Conservation (phyloP, 768 basidiomycete species). For the Neoboletus magnificus region DNA sequence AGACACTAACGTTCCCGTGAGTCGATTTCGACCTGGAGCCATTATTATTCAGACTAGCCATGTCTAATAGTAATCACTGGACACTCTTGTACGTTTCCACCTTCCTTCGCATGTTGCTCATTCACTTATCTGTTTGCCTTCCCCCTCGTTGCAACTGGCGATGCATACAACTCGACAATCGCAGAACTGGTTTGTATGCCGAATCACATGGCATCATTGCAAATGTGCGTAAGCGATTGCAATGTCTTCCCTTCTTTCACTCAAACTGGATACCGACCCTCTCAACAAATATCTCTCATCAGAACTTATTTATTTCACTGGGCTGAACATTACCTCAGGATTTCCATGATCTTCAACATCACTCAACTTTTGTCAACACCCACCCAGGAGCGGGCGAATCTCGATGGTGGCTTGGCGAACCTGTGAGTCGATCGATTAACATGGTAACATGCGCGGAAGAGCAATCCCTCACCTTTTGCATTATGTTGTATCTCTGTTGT, state of each 20-base stretch:
- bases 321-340: constrained; percentile 42
- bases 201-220: constrained; percentile 88
- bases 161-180: neutral
- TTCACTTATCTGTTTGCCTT: neutral
- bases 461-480: neutral
- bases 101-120: neutral
- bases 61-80: constrained; percentile 74
- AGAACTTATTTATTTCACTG: neutral
- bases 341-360: constrained; percentile 70
- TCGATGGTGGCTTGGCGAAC: constrained; percentile 85
- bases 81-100: constrained; percentile 59
- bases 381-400: constrained; percentile 54
- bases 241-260: neutral
- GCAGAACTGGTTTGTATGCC: constrained; percentile 80
- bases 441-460: neutral
- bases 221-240: constrained; percentile 50
- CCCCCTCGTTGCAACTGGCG: too few relatives aligned
- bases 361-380: constrained; percentile 65
- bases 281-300: too few relatives aligned
- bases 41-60: neutral
- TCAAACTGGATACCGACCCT: neutral
- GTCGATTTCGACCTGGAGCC: constrained; percentile 26
- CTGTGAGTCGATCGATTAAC: constrained; percentile 44
- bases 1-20: constrained; percentile 88
- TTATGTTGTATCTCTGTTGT: neutral